Percentiles rank a stretch among this genome's conserved stretches.
Conservation (phyloP, 106 monocot genomes). For the Dendrobium huoshanense region DNA sequence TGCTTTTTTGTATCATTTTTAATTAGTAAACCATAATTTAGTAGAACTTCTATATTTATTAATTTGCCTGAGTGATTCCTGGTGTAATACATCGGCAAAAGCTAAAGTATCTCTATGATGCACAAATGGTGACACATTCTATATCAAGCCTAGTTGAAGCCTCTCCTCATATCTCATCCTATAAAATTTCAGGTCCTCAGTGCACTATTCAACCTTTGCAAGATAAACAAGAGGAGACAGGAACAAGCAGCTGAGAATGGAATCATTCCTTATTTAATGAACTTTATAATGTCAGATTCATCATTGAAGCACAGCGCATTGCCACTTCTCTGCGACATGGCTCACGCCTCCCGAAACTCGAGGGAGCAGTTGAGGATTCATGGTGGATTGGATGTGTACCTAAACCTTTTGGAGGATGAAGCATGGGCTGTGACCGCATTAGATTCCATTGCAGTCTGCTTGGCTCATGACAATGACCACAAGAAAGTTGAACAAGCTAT, state of each 20-base stretch:
- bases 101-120: too few species aligned
- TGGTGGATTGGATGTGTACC: conserved; percentile 89
- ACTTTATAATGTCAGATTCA: conserved; percentile 80
- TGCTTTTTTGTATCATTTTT: too few species aligned
- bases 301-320: conserved; percentile 85
- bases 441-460: conserved; percentile 88
- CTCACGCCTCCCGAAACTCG: conserved; percentile 95
- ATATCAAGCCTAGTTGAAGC: background rate
- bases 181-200: conserved; percentile 62
- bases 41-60: too few species aligned
- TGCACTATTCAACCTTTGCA: conserved; percentile 95
- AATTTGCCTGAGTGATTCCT: too few species aligned
- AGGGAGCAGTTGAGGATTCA: conserved; percentile 91
- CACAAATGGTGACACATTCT: too few species aligned
- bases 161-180: background rate
- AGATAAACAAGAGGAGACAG: conserved; percentile 96
- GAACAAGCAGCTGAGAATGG: conserved; percentile 99
- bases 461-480: conserved; percentile 92
- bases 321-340: conserved; percentile 94
- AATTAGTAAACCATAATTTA: too few species aligned
- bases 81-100: too few species aligned
- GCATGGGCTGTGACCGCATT: conserved; percentile 85
- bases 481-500: conserved; percentile 87
- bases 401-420: conserved; percentile 89
- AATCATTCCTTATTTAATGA: conserved; percentile 92